Base-by-base conservation (phyloP, 1,284 basidiomycete genomes). In the Wolfiporia cocos region DNA sequence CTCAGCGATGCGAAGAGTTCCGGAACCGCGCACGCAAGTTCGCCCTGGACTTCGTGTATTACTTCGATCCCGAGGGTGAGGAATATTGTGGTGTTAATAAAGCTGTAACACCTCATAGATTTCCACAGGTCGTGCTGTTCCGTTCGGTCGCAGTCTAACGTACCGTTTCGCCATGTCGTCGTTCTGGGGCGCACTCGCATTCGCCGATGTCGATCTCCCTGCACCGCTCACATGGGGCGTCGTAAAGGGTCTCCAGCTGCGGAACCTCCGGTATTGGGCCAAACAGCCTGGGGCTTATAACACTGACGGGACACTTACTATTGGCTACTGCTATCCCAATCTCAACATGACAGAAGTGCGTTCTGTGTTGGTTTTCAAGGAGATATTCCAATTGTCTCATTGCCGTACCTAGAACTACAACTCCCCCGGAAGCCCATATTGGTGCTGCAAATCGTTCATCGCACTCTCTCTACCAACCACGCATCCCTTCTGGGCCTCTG, bases 131-230 rank as follows among this genome's bases (percentile, higher is more conserved):
- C 76, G 82, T 12, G 82, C 78, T 0, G 79, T 88, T 51, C 79
- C 86, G 0, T 90, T 87, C 52, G 86, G 86, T 5, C 66, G 86
- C 36, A 85, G 81, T 48, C 71, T 87, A 68, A 80, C 81, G 5
- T 88, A 88, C 58, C 76, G 86, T 34, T 86, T 84, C 54, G 85
- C 85, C 6, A 84, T 85, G 73, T 79, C 85, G 19, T 78, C 83
- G 5, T 86, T 86, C 58, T 87, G 84, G 75, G 78, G 80, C 14
- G 82, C 81, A 3, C 62, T 86, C 24, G 82, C 83, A 0, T 82
- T 85, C 46, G 82, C 83, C 2, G 76, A 84, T 49, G 69, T 86
- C 18, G 73, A 77, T 15, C 74, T 78, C 7, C 81, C 83, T 15
- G 73, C 76, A 0, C 84, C 84, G 3, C 64, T 87, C 23, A 81